Evolutionary conservation across 306 rosid species (phyloP).

Genomic region (Biancaea sappan): DNA sequence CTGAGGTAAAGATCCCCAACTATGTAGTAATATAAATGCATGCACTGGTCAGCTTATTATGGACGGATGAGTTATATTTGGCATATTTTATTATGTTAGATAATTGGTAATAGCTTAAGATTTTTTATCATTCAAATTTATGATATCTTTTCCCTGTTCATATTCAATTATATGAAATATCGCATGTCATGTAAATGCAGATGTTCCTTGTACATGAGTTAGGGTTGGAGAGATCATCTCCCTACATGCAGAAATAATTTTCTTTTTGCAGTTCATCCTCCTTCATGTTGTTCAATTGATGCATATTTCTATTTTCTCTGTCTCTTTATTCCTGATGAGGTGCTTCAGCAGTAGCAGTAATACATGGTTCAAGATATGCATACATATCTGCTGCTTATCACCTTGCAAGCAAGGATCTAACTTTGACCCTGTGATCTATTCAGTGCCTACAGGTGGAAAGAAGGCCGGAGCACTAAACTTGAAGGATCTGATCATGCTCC

Average conservation of each 20-base stretch:
- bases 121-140: slow-evolving; percentile 12
- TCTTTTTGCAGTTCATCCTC: not conserved
- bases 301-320: not conserved
- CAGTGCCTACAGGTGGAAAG: slow-evolving; percentile 76
- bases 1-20: slow-evolving; percentile 53
- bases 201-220: not conserved
- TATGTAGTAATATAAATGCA: not conserved
- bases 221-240: not conserved
- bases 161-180: slow-evolving; percentile 7
- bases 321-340: not conserved
- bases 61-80: not conserved
- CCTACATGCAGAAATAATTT: not conserved
- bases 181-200: not conserved
- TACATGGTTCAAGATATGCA: slow-evolving; percentile 22
- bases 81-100: slow-evolving; percentile 1
- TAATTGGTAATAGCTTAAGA: not conserved
- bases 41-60: not conserved
- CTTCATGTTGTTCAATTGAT: not conserved
- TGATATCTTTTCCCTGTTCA: not conserved
- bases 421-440: slow-evolving; percentile 27
- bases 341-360: slow-evolving; percentile 7
- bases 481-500: slow-evolving; percentile 99
- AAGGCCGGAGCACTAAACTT: slow-evolving; percentile 60
- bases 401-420: slow-evolving; percentile 21
- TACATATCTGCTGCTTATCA: slow-evolving; percentile 30